phyloP scores from a whole-genome alignment of 176 grass and related monocot species.

The Oryza meyeriana region DNA sequence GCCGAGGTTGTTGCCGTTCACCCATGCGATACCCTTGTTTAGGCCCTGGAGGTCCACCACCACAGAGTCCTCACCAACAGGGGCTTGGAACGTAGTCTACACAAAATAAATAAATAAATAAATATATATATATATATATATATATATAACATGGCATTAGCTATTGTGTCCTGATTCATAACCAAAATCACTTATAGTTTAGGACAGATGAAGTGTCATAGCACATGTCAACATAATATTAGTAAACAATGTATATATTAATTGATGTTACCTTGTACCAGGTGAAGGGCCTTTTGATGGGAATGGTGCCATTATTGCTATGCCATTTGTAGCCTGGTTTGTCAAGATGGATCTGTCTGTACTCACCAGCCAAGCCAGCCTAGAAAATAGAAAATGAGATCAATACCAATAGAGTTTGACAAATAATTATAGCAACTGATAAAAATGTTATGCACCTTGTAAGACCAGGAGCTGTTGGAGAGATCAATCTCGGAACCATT shows the following conservation, averaged over 20 bases:
- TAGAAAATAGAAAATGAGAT: not conserved
- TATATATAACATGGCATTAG: too few relatives aligned
- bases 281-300: conserved; percentile 56
- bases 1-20: conserved; percentile 58
- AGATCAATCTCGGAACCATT: conserved; percentile 22
- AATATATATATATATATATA: not conserved
- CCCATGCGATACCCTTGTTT: conserved; percentile 50
- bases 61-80: conserved; percentile 31
- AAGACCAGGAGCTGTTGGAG: conserved; percentile 46
- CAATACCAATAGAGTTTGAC: not conserved
- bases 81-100: conserved; percentile 46
- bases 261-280: not conserved
- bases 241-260: too few relatives aligned
- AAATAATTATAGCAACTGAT: not conserved
- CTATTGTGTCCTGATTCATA: too few relatives aligned
- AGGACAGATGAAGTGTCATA: too few relatives aligned
- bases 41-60: conserved; percentile 45
- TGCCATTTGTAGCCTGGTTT: conserved; percentile 27
- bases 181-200: too few relatives aligned
- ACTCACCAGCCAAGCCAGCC: conserved; percentile 66
- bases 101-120: not conserved
- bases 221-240: too few relatives aligned
- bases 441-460: conserved; percentile 29
- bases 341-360: conserved; percentile 47
- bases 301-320: conserved; percentile 32